Evolutionary conservation across 305 asterid genomes (phyloP).

Genomic region (Rubia occidens): DNA sequence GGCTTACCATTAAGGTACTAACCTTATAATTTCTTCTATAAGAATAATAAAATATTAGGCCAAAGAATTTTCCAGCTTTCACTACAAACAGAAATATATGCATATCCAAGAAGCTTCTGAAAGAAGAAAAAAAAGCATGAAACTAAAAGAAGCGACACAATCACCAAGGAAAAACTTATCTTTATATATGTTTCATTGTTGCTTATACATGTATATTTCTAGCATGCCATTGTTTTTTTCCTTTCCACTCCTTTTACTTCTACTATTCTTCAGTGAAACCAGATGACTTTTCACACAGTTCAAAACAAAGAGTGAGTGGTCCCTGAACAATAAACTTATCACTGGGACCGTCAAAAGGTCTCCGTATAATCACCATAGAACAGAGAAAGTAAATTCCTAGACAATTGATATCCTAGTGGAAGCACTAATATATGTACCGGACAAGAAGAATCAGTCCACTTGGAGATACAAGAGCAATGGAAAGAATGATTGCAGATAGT

Average conservation of each 20-base stretch:
- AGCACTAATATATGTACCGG: constrained; percentile 44
- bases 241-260: not conserved
- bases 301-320: not conserved
- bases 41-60: not conserved
- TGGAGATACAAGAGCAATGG: constrained; percentile 96
- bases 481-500: constrained; percentile 97
- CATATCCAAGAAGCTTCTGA: not conserved
- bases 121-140: not conserved
- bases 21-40: not conserved
- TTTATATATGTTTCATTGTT: not conserved
- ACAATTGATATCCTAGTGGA: constrained; percentile 2
- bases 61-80: not conserved
- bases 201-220: not conserved
- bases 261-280: not conserved
- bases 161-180: not conserved
- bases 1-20: not conserved
- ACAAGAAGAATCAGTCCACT: constrained; percentile 98
- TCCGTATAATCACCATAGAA: not conserved
- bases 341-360: not conserved
- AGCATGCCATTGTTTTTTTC: not conserved
- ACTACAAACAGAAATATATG: not conserved
- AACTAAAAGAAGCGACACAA: not conserved
- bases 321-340: not conserved
- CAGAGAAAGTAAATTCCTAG: constrained; percentile 5
- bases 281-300: not conserved